Evolutionary conservation across 129 eudicot genomes (phyloP), one percentile per base, ranked within the genome.

Genomic region (Centrapalus pauciflorus): DNA sequence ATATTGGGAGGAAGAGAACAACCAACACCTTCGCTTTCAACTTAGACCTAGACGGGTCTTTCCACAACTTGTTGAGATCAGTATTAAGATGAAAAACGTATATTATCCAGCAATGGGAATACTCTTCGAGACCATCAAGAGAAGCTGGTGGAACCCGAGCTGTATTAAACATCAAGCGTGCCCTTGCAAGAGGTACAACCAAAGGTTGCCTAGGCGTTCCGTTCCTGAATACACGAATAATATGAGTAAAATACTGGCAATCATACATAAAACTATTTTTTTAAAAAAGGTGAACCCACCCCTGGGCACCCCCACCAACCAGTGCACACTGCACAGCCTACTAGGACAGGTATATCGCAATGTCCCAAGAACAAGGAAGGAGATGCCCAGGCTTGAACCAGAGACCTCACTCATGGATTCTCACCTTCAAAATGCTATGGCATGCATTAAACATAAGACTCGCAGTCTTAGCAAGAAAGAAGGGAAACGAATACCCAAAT

Each of bases 171-270:
- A 54, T 70, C 80, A 93, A 76, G 25, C 79, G 64, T 59, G 96
- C 99, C 79, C 81, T 86, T 50, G 99, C 99, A 76, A 93, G 92
- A 62, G 96, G 99, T 61, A 93, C 99, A 34, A 93, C 70, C 66
- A 93, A 71, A 65, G 99, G 99, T 61, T 93, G 99, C 74, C 99
- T 93, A 25, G 96, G 99, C 8, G 99, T 86, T 55, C 98, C 99
- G 58, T 93, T 93, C 79, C 96, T 88, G 58, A 67, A 46, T 24
- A 76, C 48, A 40, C 2, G 26, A 72, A 25, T 24, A 1, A 28
- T 51, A 48, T 11, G 12, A 48, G 4, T 48, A 16, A 61, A 41
- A 62, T 7, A 62, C 16, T 20, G 12, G 28, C 19, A 30, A 12
- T 12, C n/a, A n/a, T n/a, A n/a, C n/a, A n/a, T n/a, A n/a, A n/a